Conservation (phyloP, 768 basidiomycete genomes). For the Baorangia bicolor region DNA sequence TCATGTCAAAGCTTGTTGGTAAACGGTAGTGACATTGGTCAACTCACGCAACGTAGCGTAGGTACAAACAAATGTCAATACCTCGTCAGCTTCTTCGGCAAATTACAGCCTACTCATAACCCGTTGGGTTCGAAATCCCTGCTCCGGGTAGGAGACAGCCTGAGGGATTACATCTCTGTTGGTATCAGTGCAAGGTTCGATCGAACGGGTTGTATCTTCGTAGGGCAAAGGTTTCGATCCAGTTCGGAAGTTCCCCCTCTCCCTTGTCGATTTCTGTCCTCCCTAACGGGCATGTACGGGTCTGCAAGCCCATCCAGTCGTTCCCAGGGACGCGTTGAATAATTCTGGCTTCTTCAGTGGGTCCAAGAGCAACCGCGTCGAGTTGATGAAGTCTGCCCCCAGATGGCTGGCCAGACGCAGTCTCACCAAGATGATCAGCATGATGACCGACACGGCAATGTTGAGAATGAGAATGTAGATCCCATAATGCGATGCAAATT, state of each 20-base stretch:
- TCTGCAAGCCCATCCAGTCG: neutral
- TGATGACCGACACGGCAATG: conserved; percentile 7
- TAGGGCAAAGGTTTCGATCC: neutral
- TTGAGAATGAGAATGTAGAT: conserved; percentile 6
- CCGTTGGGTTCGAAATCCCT: too few relatives aligned
- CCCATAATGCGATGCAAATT: neutral
- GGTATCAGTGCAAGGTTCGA: too few relatives aligned
- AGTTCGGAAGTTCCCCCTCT: too few relatives aligned
- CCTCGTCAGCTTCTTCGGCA: too few relatives aligned
- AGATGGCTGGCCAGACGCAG: conserved; percentile 6
- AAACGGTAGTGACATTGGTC: too few relatives aligned
- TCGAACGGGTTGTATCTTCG: neutral
- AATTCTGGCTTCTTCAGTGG: conserved; percentile 9
- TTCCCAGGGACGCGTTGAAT: conserved; percentile 8
- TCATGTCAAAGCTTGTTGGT: too few relatives aligned
- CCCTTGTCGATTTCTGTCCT: neutral
- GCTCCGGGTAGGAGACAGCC: too few relatives aligned
- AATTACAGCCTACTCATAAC: too few relatives aligned
- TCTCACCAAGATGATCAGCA: conserved; percentile 7
- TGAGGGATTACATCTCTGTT: neutral
- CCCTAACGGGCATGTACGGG: conserved; percentile 6
- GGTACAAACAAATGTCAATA: too few relatives aligned
- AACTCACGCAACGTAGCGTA: too few relatives aligned
- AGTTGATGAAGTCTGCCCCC: conserved; percentile 5
- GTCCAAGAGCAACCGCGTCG: conserved; percentile 12